These are phyloP conservation scores for Diaporthe capsici DNA, from an alignment of 2,329 filamentous ascomycete species.

Conservation along the genomic window DNA sequence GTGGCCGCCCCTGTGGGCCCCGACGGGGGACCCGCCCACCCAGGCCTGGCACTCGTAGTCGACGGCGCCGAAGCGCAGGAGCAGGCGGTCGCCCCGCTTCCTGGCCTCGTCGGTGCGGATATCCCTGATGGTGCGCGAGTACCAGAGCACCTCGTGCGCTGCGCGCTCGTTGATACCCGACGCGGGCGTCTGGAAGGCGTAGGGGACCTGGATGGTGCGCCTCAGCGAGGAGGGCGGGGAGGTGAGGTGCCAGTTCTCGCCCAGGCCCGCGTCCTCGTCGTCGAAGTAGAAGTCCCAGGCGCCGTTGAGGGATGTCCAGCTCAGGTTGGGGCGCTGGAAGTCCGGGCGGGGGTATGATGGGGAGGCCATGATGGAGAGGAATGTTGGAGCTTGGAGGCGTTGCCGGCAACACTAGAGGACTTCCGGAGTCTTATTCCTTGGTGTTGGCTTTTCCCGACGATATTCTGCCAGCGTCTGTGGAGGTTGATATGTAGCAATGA, in stretches of 20 bases:
- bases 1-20: constrained; percentile 70
- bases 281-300: constrained; percentile 77
- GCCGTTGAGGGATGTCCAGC: constrained; percentile 74
- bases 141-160: constrained; percentile 78
- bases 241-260: constrained; percentile 65
- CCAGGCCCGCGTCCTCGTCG: constrained; percentile 71
- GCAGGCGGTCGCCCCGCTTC: constrained; percentile 56
- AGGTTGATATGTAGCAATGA: no score
- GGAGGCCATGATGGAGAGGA: constrained; percentile 21
- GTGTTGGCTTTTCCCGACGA: not conserved
- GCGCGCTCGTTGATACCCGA: constrained; percentile 73
- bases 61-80: constrained; percentile 72
- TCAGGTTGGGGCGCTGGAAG: constrained; percentile 68
- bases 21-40: constrained; percentile 66
- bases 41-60: constrained; percentile 73
- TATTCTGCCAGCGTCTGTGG: not conserved
- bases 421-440: not conserved
- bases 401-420: constrained; percentile 5
- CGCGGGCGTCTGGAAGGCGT: constrained; percentile 74
- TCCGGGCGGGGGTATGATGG: constrained; percentile 73
- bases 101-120: constrained; percentile 60
- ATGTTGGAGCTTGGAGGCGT: not conserved
- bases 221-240: constrained; percentile 65
- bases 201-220: constrained; percentile 73
- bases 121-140: constrained; percentile 68